Evolutionary conservation across 306 rosid species (phyloP).

Genomic region (Styphnolobium japonicum): DNA sequence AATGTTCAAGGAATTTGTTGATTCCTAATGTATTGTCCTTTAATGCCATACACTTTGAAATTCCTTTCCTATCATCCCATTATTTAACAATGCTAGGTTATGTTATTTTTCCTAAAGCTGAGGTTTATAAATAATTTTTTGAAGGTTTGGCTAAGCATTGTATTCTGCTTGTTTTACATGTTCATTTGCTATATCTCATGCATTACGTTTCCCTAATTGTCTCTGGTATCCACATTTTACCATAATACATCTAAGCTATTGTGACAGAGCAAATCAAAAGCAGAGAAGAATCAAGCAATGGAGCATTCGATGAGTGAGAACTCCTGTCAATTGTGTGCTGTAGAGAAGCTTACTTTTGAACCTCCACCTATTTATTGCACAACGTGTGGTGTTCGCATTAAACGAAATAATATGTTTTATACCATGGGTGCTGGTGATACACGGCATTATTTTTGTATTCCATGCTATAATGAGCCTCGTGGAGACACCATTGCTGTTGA

Average conservation of each 20-base stretch:
- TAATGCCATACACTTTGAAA: slow-evolving; percentile 52
- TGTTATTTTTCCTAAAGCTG: background rate
- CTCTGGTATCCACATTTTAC: background rate
- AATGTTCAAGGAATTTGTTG: slow-evolving; percentile 58
- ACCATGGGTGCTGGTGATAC: slow-evolving; percentile 93
- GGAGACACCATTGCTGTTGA: slow-evolving; percentile 60
- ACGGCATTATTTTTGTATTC: slow-evolving; percentile 88
- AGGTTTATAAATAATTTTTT: background rate
- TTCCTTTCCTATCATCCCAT: background rate
- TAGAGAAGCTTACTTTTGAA: slow-evolving; percentile 94
- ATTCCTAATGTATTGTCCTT: slow-evolving; percentile 58
- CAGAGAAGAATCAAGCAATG: slow-evolving; percentile 96
- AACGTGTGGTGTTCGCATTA: slow-evolving; percentile 90
- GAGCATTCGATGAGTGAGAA: slow-evolving; percentile 95
- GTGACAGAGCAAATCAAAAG: slow-evolving; percentile 91
- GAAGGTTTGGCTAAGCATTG: background rate
- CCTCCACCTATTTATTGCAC: slow-evolving; percentile 95
- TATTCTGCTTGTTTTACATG: background rate
- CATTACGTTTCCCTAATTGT: background rate
- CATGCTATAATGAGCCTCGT: slow-evolving; percentile 93
- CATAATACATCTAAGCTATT: slow-evolving; percentile 9
- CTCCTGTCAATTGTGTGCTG: slow-evolving; percentile 97
- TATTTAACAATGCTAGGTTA: slow-evolving; percentile 6
- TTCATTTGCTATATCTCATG: background rate
- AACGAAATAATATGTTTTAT: slow-evolving; percentile 88